Base-by-base conservation (phyloP, 257 asterid genomes). In the Fraxinus excelsior region DNA sequence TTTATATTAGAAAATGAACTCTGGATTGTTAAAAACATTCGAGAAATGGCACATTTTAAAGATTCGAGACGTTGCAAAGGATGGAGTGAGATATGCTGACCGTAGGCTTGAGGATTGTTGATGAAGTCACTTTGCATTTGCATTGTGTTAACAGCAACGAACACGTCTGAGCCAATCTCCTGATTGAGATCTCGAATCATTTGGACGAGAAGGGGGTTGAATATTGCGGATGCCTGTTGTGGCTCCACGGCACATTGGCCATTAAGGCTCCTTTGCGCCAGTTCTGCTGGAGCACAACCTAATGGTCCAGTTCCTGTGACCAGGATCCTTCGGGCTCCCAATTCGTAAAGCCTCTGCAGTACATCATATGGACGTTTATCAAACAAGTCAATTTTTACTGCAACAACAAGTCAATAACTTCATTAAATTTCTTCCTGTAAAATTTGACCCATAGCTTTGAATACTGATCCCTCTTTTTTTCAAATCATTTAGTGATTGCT, bases 301-400 rank as follows among this genome's bases (percentile, higher is more conserved):
- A 92, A 37, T 5, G 97, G 96, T 6, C 96, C 97, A 2, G 89
- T 86, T 49, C 96, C 96, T 0, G 94, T 92, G 31, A 92, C 96
- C 29, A 92, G 80, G 31, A 92, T 91, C 70, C 96, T 80, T 26
- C 96, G 74, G 3, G 88, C 90, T 16, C 92, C 93, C 74, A 91
- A 58, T 1, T 88, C 90, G 49, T 87, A 80, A 7, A 90, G 82
- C 46, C 83, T 82, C 95, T 90, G 86, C 78, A 67, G 12, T 13
- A 23, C 28, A 19, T 51, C 66, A 37, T 3, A 46, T 19, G 7
- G 29, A 40, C 10, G 14, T 37, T 44, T 71, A 10, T 16, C 62
- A 53, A 53, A 4, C 2, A 19, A 58, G 26, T 58, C 28, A 58
- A 56, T 10, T 56, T 56, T 19, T 44, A 14, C 6, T 44, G 49